A percentile compares a stretch with the other conserved stretches of the same genome.
These are phyloP conservation scores for Gyromitra esculenta DNA, from an alignment of 2,329 filamentous ascomycete species.

Conservation along the genomic window DNA sequence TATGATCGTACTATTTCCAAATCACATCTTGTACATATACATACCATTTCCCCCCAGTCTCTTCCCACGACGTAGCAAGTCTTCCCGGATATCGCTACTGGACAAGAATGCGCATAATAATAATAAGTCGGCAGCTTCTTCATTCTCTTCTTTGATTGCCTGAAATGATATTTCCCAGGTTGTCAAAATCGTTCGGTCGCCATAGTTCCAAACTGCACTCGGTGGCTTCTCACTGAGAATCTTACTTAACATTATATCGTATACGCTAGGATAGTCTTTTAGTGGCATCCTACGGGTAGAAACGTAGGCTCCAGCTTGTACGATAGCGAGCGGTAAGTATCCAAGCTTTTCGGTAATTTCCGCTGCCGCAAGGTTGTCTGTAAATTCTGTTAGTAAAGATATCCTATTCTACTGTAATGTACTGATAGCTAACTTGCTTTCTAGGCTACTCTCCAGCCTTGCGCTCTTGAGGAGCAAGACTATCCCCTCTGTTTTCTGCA, in stretches of 20 bases:
- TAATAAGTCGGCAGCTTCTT: background rate
- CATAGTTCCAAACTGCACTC: background rate
- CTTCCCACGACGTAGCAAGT: slow-evolving; percentile 1
- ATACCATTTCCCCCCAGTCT: background rate
- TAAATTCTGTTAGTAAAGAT: background rate
- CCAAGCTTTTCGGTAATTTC: slow-evolving; percentile 1
- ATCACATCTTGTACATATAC: background rate
- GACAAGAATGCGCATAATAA: background rate
- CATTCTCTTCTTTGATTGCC: background rate
- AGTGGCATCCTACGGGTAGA: background rate
- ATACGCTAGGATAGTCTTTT: background rate
- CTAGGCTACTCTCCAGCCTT: background rate
- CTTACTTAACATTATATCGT: background rate
- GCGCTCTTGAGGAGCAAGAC: slow-evolving; percentile 4
- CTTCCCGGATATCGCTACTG: background rate
- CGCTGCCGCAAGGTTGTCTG: background rate
- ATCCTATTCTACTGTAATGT: background rate
- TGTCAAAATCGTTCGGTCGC: background rate
- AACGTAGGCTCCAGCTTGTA: slow-evolving; percentile 13
- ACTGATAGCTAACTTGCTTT: background rate
- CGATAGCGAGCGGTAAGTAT: slow-evolving; percentile 8
- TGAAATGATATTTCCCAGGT: slow-evolving; percentile 14
- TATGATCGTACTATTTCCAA: background rate
- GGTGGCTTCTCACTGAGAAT: background rate
- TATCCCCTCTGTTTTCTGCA: slow-evolving; percentile 5